Evolutionary conservation across 768 basidiomycete genomes (phyloP).

Genomic region (Lentinus brumalis): DNA sequence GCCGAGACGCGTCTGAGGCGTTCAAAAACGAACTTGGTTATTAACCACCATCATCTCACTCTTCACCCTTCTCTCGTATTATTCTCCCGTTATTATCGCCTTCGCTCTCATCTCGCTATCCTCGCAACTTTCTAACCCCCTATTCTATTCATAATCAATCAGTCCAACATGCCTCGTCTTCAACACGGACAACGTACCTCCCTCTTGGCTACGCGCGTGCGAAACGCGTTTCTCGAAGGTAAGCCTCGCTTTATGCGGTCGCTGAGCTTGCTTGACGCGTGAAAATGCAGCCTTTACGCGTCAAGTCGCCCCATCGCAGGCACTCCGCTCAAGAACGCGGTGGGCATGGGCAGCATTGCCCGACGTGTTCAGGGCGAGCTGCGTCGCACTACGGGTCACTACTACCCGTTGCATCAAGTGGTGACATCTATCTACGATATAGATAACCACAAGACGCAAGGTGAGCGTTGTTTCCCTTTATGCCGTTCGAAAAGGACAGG

Average conservation of each 20-base stretch:
- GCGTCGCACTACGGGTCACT: slow-evolving; percentile 10
- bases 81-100: background rate
- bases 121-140: background rate
- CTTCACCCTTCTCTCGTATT: background rate
- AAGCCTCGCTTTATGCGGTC: background rate
- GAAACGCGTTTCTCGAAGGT: slow-evolving; percentile 13
- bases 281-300: background rate
- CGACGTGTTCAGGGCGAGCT: slow-evolving; percentile 17
- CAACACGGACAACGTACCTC: slow-evolving; percentile 5
- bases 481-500: no score
- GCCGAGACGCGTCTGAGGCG: background rate
- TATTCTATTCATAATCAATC: background rate
- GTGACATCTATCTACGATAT: slow-evolving; percentile 7
- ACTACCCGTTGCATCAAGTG: slow-evolving; percentile 13
- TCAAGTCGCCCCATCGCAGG: background rate
- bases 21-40: slow-evolving; percentile 1
- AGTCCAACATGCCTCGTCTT: slow-evolving; percentile 16
- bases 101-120: background rate
- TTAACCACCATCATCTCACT: background rate
- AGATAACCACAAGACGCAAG: background rate
- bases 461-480: background rate
- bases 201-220: slow-evolving; percentile 6
- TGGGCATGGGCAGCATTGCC: slow-evolving; percentile 3
- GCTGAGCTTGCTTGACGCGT: background rate
- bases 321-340: background rate